phyloP scores from a whole-genome alignment of 2,329 filamentous ascomycete genomes.

The Penicillium sp. region DNA sequence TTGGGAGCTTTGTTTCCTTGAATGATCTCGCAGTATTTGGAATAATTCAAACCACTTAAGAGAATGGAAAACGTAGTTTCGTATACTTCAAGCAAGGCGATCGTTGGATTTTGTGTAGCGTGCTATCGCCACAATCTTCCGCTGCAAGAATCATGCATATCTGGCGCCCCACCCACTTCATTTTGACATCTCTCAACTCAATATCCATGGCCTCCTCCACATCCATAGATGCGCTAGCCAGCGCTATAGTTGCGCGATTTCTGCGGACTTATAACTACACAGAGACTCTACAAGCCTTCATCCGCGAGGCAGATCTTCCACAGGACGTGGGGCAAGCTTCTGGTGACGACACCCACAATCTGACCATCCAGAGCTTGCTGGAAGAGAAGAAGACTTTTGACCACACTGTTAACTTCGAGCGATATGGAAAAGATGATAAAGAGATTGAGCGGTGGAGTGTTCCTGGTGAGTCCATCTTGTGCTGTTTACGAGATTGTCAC shows the following conservation, averaged over 20 bases:
- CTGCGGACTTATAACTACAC: constrained; percentile 44
- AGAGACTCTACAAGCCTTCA: constrained; percentile 59
- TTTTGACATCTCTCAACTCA: not conserved
- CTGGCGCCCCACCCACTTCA: not conserved
- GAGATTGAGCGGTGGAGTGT: constrained; percentile 46
- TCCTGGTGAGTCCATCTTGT: constrained; percentile 41
- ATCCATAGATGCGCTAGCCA: constrained; percentile 27
- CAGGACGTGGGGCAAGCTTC: constrained; percentile 48
- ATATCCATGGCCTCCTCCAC: constrained; percentile 15
- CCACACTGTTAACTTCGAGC: constrained; percentile 57
- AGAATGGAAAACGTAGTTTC: not conserved
- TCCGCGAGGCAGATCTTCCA: constrained; percentile 57
- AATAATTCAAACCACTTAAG: not conserved
- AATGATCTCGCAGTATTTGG: too few relatives aligned
- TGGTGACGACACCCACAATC: constrained; percentile 37
- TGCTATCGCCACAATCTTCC: not conserved
- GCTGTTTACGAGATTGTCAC: not conserved
- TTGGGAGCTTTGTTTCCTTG: too few relatives aligned
- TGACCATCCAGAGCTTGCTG: constrained; percentile 62
- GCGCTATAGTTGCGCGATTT: constrained; percentile 45
- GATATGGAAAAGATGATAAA: constrained; percentile 49
- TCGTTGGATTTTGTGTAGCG: not conserved
- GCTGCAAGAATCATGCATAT: not conserved
- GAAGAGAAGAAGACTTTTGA: constrained; percentile 63
- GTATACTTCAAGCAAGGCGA: not conserved